phyloP scores from a whole-genome alignment of 2,329 filamentous ascomycete genomes.

The Trichoderma endophyticum region DNA sequence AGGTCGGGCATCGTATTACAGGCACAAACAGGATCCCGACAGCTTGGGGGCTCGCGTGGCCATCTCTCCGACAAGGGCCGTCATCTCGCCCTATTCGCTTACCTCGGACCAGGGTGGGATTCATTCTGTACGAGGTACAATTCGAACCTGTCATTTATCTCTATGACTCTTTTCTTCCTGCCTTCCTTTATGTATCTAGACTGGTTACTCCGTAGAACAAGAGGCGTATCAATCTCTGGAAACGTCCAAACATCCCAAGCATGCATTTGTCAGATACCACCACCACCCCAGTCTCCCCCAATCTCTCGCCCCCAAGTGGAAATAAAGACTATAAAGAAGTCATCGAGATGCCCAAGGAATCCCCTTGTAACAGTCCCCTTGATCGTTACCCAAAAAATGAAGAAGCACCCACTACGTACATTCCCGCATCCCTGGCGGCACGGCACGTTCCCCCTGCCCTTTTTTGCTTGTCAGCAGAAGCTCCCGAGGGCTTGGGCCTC shows the following conservation, averaged over 20 bases:
- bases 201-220: background rate
- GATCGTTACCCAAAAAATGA: background rate
- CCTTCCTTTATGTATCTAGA: background rate
- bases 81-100: background rate
- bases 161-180: background rate
- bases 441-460: conserved; percentile 4
- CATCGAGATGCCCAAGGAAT: background rate
- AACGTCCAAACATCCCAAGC: background rate
- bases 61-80: background rate
- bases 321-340: background rate
- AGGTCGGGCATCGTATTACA: background rate
- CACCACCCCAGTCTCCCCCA: background rate
- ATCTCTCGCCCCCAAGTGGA: background rate
- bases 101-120: background rate
- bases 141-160: background rate
- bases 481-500: background rate
- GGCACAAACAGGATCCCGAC: background rate
- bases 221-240: background rate
- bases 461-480: background rate
- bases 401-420: background rate
- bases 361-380: background rate
- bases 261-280: background rate
- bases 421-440: conserved; percentile 1
- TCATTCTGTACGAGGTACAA: background rate
- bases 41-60: background rate